phyloP scores from a whole-genome alignment of 768 basidiomycete genomes.

The Neoboletus magnificus region DNA sequence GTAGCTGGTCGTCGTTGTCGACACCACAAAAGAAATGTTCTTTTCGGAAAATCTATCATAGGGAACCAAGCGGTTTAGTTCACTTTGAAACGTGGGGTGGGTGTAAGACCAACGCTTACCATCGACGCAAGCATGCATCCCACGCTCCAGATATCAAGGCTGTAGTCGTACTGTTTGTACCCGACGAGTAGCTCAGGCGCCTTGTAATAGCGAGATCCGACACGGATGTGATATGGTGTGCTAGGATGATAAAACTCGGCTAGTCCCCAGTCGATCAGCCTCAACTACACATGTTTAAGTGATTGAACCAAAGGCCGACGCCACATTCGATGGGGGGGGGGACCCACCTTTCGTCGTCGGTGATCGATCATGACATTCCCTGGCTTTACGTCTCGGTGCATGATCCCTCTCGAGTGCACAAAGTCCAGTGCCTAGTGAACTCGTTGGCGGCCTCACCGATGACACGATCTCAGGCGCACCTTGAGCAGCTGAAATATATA shows the following conservation, averaged over 20 bases:
- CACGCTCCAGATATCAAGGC: slow-evolving; percentile 69
- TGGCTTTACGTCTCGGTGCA: slow-evolving; percentile 68
- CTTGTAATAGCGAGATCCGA: slow-evolving; percentile 71
- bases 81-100: background rate
- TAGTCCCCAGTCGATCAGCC: slow-evolving; percentile 73
- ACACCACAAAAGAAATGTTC: slow-evolving; percentile 75
- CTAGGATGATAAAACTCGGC: slow-evolving; percentile 75
- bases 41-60: slow-evolving; percentile 59
- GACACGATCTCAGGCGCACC: slow-evolving; percentile 24
- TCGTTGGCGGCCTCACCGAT: background rate
- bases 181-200: slow-evolving; percentile 70
- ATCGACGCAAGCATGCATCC: slow-evolving; percentile 75
- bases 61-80: background rate
- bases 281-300: slow-evolving; percentile 33
- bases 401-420: slow-evolving; percentile 68
- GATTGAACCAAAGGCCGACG: background rate
- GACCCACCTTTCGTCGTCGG: slow-evolving; percentile 51
- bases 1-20: slow-evolving; percentile 71
- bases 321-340: background rate
- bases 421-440: slow-evolving; percentile 54
- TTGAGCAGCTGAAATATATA: slow-evolving; percentile 67
- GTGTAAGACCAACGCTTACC: slow-evolving; percentile 38
- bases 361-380: slow-evolving; percentile 77
- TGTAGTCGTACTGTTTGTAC: slow-evolving; percentile 70
- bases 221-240: slow-evolving; percentile 69